Conservation (phyloP, 164 flowering plant species). For the Vitis amurensis region DNA sequence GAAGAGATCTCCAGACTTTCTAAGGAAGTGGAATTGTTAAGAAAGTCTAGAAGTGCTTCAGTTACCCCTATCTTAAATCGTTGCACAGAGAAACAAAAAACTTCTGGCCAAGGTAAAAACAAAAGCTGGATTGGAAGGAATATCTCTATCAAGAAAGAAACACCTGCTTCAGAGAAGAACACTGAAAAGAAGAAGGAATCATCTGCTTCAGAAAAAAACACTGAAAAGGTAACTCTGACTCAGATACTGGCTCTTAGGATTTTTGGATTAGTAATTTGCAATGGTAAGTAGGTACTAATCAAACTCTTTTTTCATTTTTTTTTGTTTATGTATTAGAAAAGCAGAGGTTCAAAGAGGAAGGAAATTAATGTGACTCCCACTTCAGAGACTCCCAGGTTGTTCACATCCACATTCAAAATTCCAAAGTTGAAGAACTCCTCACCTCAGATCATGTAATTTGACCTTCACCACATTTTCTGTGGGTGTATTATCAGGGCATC, state of each 20-base stretch:
- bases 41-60: constrained; percentile 30
- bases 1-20: constrained; percentile 51
- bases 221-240: constrained; percentile 1
- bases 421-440: constrained; percentile 60
- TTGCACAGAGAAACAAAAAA: constrained; percentile 26
- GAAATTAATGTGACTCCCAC: constrained; percentile 19
- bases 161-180: constrained; percentile 11
- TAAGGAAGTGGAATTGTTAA: constrained; percentile 44
- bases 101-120: constrained; percentile 12
- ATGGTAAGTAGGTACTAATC: not conserved
- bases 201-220: too few species aligned
- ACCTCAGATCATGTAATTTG: not conserved
- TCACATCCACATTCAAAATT: constrained; percentile 62
- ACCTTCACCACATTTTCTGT: not conserved
- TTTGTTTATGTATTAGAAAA: constrained; percentile 30
- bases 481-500: not conserved
- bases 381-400: constrained; percentile 54
- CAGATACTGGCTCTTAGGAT: not conserved
- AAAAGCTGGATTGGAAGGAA: constrained; percentile 6
- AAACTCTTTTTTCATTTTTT: not conserved
- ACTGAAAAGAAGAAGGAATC: constrained; percentile 17
- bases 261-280: not conserved
- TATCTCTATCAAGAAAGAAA: constrained; percentile 35
- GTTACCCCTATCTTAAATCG: constrained; percentile 45
- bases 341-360: constrained; percentile 52